phyloP scores from a whole-genome alignment of 2,329 filamentous ascomycete genomes.

The Albophoma yamanashiensis region DNA sequence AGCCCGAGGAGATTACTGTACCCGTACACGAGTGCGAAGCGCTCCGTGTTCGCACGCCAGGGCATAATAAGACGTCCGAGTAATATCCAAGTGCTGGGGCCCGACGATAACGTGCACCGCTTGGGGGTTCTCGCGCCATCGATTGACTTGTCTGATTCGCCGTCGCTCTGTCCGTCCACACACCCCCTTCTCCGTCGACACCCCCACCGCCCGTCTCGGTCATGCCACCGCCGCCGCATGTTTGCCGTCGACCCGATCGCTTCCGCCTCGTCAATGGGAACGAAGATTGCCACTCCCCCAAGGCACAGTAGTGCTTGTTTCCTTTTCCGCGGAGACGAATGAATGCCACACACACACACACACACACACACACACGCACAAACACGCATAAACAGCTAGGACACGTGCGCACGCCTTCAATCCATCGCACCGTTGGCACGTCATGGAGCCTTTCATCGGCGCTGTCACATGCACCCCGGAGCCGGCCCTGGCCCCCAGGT shows the following conservation, averaged over 20 bases:
- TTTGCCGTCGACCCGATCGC: not conserved
- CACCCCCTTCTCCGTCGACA: not conserved
- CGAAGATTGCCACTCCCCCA: not conserved
- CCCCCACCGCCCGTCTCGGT: not conserved
- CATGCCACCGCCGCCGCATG: not conserved
- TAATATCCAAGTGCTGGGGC: not conserved
- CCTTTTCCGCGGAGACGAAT: not conserved
- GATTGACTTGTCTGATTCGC: not conserved
- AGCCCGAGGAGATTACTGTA: not conserved
- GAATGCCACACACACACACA: no score
- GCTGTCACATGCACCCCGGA: not conserved
- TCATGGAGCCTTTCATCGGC: not conserved
- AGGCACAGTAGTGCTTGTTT: no score
- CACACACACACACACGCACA: no score
- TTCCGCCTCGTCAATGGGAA: not conserved
- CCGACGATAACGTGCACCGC: no score
- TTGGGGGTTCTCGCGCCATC: not conserved
- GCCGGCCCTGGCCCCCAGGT: not conserved
- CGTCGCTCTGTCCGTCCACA: not conserved
- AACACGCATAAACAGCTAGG: not conserved
- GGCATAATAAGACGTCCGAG: not conserved
- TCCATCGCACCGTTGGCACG: not conserved
- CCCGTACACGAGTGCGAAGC: not conserved
- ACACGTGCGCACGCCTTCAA: not conserved
- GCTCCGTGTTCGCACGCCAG: not conserved